phyloP scores from a whole-genome alignment of 345 rosid species.

The Viola odorata region DNA sequence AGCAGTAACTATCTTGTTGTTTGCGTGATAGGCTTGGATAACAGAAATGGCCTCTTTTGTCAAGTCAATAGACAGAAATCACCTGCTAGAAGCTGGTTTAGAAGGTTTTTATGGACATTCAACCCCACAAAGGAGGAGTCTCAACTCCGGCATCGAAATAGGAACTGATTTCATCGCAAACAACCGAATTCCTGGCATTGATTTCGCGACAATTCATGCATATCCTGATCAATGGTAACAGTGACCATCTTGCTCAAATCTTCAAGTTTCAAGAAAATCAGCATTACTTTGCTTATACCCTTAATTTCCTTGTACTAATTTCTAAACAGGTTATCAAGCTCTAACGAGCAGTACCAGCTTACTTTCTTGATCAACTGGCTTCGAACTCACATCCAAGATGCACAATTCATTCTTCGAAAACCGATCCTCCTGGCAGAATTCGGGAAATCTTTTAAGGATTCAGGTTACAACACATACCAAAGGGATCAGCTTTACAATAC shows the following conservation, averaged over 20 bases:
- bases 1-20: not conserved
- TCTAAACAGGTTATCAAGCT: slow-evolving; percentile 49
- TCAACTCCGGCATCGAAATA: slow-evolving; percentile 18
- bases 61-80: slow-evolving; percentile 30
- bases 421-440: slow-evolving; percentile 27
- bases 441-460: slow-evolving; percentile 26
- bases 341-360: slow-evolving; percentile 35
- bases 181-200: slow-evolving; percentile 18
- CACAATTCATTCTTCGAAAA: slow-evolving; percentile 19
- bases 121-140: slow-evolving; percentile 20
- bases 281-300: not conserved
- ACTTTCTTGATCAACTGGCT: slow-evolving; percentile 29
- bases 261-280: not conserved
- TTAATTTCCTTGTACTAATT: not conserved
- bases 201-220: slow-evolving; percentile 28
- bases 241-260: not conserved
- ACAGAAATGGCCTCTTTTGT: slow-evolving; percentile 26
- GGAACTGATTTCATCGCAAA: slow-evolving; percentile 31
- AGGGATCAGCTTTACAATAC: slow-evolving; percentile 24
- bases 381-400: slow-evolving; percentile 22
- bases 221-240: slow-evolving; percentile 31
- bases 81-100: slow-evolving; percentile 31
- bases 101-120: slow-evolving; percentile 31
- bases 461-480: slow-evolving; percentile 17
- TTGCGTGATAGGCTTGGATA: slow-evolving; percentile 41